phyloP scores from a whole-genome alignment of 2,329 filamentous ascomycete genomes.

The Fusarium dimerum region DNA sequence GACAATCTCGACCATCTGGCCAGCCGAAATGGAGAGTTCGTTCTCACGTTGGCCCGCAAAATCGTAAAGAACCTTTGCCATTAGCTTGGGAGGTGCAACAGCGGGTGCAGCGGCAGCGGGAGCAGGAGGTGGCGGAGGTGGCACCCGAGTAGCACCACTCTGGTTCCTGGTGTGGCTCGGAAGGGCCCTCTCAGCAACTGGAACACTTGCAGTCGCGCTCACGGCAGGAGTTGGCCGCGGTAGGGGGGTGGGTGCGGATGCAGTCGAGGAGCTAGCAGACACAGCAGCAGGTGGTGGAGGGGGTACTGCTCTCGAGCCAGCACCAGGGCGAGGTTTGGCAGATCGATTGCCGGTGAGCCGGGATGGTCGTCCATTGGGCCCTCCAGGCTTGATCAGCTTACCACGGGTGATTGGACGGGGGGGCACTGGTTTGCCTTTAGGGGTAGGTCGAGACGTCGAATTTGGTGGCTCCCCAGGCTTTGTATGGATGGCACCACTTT shows the following conservation, averaged over 20 bases:
- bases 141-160: conserved; percentile 55
- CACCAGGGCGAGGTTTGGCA: conserved; percentile 45
- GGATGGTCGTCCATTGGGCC: conserved; percentile 78
- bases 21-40: conserved; percentile 77
- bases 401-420: conserved; percentile 90
- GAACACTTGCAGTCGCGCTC: conserved; percentile 9
- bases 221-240: conserved; percentile 7
- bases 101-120: conserved; percentile 56
- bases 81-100: conserved; percentile 62
- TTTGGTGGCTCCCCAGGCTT: conserved; percentile 79
- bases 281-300: conserved; percentile 38
- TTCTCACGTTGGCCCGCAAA: conserved; percentile 84
- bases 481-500: conserved; percentile 89
- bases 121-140: conserved; percentile 64
- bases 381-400: conserved; percentile 87
- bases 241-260: conserved; percentile 24
- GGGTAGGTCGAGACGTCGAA: conserved; percentile 81
- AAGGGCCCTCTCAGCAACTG: conserved; percentile 32
- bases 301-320: conserved; percentile 30
- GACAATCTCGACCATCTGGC: conserved; percentile 84
- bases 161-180: conserved; percentile 55
- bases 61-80: conserved; percentile 89
- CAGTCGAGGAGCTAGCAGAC: conserved; percentile 27
- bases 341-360: conserved; percentile 60
- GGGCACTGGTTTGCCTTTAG: conserved; percentile 81